Conservation (phyloP, 2,329 filamentous ascomycete species). For the Penicillium brasilianum region DNA sequence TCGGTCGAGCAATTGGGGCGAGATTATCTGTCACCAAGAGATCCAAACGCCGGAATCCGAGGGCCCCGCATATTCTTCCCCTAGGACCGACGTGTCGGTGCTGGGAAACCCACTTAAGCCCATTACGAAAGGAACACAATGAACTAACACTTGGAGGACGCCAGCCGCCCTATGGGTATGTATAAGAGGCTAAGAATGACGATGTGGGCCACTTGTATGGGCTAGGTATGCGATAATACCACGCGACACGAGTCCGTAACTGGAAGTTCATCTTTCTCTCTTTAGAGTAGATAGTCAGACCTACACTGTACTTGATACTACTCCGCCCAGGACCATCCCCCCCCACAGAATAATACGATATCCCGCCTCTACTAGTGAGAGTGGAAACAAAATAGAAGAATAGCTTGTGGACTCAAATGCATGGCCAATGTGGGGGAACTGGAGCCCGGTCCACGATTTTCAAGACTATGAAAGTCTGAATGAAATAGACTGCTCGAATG, state of each 20-base stretch:
- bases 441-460: constrained; percentile 25
- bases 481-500: constrained; percentile 25
- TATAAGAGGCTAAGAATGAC: constrained; percentile 13
- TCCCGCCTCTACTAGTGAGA: not conserved
- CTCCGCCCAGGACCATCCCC: not conserved
- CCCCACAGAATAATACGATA: constrained; percentile 1
- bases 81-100: constrained; percentile 35
- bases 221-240: constrained; percentile 17
- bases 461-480: constrained; percentile 31
- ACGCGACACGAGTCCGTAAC: not conserved
- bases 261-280: not conserved
- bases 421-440: constrained; percentile 27
- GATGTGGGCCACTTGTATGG: constrained; percentile 16
- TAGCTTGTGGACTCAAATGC: constrained; percentile 18
- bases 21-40: constrained; percentile 11
- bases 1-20: constrained; percentile 18
- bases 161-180: not conserved
- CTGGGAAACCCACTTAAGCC: constrained; percentile 2
- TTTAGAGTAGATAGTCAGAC: not conserved
- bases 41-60: constrained; percentile 32
- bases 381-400: constrained; percentile 2
- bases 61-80: constrained; percentile 36
- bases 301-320: not conserved
- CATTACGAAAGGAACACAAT: not conserved
- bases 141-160: not conserved